A percentile compares a stretch with the other conserved stretches of the same genome.
phyloP scores from a whole-genome alignment of 1,139 yeast genomes.

The Yamadazyma diospyri region DNA sequence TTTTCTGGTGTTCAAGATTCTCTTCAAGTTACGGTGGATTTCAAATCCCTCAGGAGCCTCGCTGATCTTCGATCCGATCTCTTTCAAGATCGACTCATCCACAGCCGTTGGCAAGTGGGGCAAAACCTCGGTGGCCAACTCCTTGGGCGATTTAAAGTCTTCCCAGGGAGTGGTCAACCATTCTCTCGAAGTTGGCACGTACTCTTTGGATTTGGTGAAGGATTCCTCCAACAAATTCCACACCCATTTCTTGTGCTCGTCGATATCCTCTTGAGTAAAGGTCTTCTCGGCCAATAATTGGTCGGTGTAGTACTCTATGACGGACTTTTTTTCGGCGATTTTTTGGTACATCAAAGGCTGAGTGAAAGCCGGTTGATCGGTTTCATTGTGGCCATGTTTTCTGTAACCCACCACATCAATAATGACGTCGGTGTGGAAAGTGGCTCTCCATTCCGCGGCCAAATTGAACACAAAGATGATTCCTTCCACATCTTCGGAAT shows the following conservation, averaged over 20 bases:
- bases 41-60: slow-evolving; percentile 87
- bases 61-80: slow-evolving; percentile 75
- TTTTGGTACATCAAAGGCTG: slow-evolving; percentile 96
- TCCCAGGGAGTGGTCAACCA: slow-evolving; percentile 99
- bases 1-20: slow-evolving; percentile 84
- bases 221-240: slow-evolving; percentile 93
- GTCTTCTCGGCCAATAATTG: slow-evolving; percentile 82
- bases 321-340: slow-evolving; percentile 85
- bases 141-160: slow-evolving; percentile 96
- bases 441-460: slow-evolving; percentile 98
- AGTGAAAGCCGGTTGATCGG: slow-evolving; percentile 98
- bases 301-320: slow-evolving; percentile 78
- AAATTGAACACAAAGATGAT: slow-evolving; percentile 86
- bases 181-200: slow-evolving; percentile 89
- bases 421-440: slow-evolving; percentile 93
- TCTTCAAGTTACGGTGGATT: slow-evolving; percentile 92
- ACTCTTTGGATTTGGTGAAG: slow-evolving; percentile 81
- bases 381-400: slow-evolving; percentile 98
- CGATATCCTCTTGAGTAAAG: slow-evolving; percentile 84
- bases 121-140: slow-evolving; percentile 89
- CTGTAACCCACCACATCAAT: slow-evolving; percentile 98
- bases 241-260: slow-evolving; percentile 97
- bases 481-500: slow-evolving; percentile 97
- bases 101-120: slow-evolving; percentile 97
- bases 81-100: slow-evolving; percentile 64